A percentile compares a stretch with the other conserved stretches of the same genome.
Evolutionary conservation across 2,329 filamentous ascomycete genomes (phyloP).

Genomic region (Pseudogymnoascus sp.): DNA sequence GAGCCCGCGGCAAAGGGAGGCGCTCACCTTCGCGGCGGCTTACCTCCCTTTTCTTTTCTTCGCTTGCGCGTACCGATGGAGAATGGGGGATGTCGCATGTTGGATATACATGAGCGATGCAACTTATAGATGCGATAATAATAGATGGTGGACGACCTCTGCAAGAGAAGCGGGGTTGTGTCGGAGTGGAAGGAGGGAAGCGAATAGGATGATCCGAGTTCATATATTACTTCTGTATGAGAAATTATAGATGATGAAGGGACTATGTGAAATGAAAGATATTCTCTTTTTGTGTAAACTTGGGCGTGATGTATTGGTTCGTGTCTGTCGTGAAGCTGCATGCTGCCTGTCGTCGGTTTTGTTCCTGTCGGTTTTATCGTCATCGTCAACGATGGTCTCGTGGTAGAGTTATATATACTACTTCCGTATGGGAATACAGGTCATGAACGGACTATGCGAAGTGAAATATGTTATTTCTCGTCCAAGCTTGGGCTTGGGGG

Average conservation of each 20-base stretch:
- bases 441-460: too few relatives aligned
- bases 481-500: too few relatives aligned
- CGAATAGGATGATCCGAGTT: neutral
- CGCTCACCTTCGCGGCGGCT: too few relatives aligned
- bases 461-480: too few relatives aligned
- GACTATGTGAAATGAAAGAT: neutral
- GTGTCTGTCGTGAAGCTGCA: neutral
- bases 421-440: too few relatives aligned
- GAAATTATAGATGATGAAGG: neutral
- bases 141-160: neutral
- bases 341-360: too few relatives aligned
- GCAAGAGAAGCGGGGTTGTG: neutral
- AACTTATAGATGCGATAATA: neutral
- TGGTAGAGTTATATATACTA: too few relatives aligned
- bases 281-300: neutral
- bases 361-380: too few relatives aligned
- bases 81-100: neutral
- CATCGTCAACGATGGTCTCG: too few relatives aligned
- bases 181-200: neutral
- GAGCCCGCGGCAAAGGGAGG: neutral
- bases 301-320: neutral
- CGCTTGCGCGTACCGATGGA: neutral
- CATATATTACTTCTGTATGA: neutral
- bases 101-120: conserved; percentile 2
- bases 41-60: neutral